Base-by-base conservation (phyloP, 371 early-diverging fungal species). In the Cokeromyces recurvatus region DNA sequence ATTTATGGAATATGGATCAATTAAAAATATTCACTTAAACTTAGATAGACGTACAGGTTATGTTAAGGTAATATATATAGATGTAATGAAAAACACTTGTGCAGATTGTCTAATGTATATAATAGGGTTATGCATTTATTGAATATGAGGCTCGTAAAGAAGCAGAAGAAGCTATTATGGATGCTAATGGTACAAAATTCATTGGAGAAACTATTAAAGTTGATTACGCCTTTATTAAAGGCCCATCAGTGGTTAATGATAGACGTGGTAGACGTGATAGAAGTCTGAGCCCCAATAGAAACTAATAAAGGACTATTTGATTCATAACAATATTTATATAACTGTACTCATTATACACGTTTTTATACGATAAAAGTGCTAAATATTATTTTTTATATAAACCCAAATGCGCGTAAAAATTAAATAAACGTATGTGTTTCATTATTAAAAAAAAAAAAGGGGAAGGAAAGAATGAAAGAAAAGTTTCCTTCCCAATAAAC, bases 41-140 rank as follows among this genome's bases (percentile, higher is more conserved):
- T 65, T 95, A 48, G 95, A 97, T 66, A 82, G 95, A 48, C 83
- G 91, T 46, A 91, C 95, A 17, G 96, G 98, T 66, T 95, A 81
- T 59, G 94, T 93, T 62, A 97, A 97, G 83, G 94, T 89, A 71
- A 47, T 51, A 10, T 9, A 27, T 15, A 36, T 12, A 15, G 24
- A 34, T n/a, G n/a, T n/a, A n/a, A n/a, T n/a, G n/a, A n/a, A n/a
- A n/a, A n/a, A n/a, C n/a, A n/a, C n/a, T n/a, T n/a, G n/a, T n/a
- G n/a, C n/a, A n/a, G n/a, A n/a, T n/a, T n/a, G n/a, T n/a, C n/a
- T n/a, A n/a, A n/a, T n/a, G n/a, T n/a, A n/a, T n/a, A n/a, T n/a
- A n/a, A n/a, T 66, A 91, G 92, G 97, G 97, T 27, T 97, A 97
- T 55, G 94, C 92, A 10, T 67, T 97, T 48, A 67, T 95, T 25